Conservation (phyloP, 192 early-diverging fungal species). For the Coemansia guatemalensis region DNA sequence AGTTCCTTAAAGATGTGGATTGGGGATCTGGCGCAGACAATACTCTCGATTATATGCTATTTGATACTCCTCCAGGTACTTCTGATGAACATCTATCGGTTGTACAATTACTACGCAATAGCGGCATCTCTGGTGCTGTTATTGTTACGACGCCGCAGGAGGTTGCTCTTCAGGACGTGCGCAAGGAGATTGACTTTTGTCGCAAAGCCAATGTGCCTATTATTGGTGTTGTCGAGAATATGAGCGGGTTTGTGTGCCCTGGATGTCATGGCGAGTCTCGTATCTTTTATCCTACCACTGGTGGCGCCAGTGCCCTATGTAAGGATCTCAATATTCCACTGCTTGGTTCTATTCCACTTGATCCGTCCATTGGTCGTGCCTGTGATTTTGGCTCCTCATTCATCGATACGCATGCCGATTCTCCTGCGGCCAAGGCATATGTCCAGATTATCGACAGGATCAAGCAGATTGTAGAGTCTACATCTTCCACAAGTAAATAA, state of each 20-base stretch:
- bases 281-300: slow-evolving; percentile 77
- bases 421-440: slow-evolving; percentile 76
- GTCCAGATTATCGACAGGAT: slow-evolving; percentile 57
- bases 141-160: slow-evolving; percentile 96
- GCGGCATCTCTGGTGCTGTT: slow-evolving; percentile 83
- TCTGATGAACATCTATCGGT: slow-evolving; percentile 96
- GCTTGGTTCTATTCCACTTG: slow-evolving; percentile 73
- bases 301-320: slow-evolving; percentile 68
- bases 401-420: slow-evolving; percentile 83
- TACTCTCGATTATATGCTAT: slow-evolving; percentile 80
- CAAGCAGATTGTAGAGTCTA: slow-evolving; percentile 8
- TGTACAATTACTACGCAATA: slow-evolving; percentile 71
- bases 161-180: slow-evolving; percentile 82
- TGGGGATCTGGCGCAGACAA: slow-evolving; percentile 60
- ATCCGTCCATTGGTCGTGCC: slow-evolving; percentile 74
- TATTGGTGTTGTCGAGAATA: slow-evolving; percentile 95
- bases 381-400: slow-evolving; percentile 92
- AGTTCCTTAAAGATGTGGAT: slow-evolving; percentile 94
- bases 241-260: slow-evolving; percentile 97
- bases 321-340: slow-evolving; percentile 62
- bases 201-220: slow-evolving; percentile 74
- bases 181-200: slow-evolving; percentile 97
- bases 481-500: background rate
- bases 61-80: slow-evolving; percentile 98
- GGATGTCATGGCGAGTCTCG: slow-evolving; percentile 72